These are phyloP conservation scores for Grammothele lineata DNA, from an alignment of 768 basidiomycete genomes.

Conservation along the genomic window DNA sequence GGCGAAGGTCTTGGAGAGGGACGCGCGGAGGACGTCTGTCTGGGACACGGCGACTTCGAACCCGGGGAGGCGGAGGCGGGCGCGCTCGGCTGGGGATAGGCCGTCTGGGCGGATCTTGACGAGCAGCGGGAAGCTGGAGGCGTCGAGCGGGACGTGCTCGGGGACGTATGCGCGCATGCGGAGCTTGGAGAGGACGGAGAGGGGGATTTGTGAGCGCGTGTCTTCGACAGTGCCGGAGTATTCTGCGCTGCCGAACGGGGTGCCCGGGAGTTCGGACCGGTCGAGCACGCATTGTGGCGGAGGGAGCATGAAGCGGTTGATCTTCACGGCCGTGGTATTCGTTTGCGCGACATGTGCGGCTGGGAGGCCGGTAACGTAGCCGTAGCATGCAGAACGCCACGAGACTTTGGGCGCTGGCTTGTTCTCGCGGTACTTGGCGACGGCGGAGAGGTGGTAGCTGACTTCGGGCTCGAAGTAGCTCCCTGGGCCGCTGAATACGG, in stretches of 20 bases:
- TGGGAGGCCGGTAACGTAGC: slow-evolving; percentile 49
- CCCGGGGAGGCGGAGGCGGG: slow-evolving; percentile 50
- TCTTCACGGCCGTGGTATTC: slow-evolving; percentile 33
- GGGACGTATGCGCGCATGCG: slow-evolving; percentile 65
- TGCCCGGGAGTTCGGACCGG: slow-evolving; percentile 25
- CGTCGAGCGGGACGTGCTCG: slow-evolving; percentile 43
- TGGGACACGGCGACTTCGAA: slow-evolving; percentile 60
- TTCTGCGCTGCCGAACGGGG: slow-evolving; percentile 34
- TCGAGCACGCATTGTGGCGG: slow-evolving; percentile 33
- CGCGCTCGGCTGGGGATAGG: slow-evolving; percentile 44
- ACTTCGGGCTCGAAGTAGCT: slow-evolving; percentile 45
- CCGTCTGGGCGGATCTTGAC: slow-evolving; percentile 58
- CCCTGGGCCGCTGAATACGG: slow-evolving; percentile 38
- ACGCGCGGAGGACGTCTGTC: slow-evolving; percentile 53
- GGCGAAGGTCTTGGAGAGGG: slow-evolving; percentile 38
- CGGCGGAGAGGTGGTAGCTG: slow-evolving; percentile 63
- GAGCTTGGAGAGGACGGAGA: slow-evolving; percentile 54
- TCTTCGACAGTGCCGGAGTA: slow-evolving; percentile 15
- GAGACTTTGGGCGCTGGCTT: slow-evolving; percentile 40
- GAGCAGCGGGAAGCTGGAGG: slow-evolving; percentile 46
- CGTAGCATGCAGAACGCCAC: slow-evolving; percentile 51
- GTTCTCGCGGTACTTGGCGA: slow-evolving; percentile 50
- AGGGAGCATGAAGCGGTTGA: slow-evolving; percentile 48
- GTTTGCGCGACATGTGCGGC: slow-evolving; percentile 40
- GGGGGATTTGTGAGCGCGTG: slow-evolving; percentile 37